Percentiles rank a stretch among this genome's conserved stretches.
phyloP scores from a whole-genome alignment of 2,329 filamentous ascomycete genomes.

The Albophoma yamanashiensis region DNA sequence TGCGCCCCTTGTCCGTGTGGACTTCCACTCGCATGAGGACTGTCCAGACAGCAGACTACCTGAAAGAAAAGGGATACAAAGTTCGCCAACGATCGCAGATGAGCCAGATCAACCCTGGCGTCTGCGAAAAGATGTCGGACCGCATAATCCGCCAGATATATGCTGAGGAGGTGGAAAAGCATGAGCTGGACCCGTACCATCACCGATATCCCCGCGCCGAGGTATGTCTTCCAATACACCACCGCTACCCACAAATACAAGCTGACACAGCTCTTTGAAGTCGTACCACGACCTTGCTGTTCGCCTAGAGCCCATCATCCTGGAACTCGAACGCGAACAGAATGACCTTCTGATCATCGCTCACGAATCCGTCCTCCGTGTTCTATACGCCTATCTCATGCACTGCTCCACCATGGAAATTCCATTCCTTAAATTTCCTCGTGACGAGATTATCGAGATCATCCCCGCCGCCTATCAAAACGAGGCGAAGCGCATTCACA shows the following conservation, averaged over 20 bases:
- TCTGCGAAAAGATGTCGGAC: constrained; percentile 90
- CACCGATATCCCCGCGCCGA: constrained; percentile 93
- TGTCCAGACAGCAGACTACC: constrained; percentile 75
- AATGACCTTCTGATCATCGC: constrained; percentile 98
- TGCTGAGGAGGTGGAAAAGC: constrained; percentile 84
- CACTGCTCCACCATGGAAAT: constrained; percentile 95
- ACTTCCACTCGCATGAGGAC: constrained; percentile 86
- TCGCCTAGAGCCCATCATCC: constrained; percentile 90
- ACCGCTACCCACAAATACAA: background rate
- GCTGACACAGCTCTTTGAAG: constrained; percentile 31
- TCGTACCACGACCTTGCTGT: constrained; percentile 99
- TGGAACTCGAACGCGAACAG: constrained; percentile 92
- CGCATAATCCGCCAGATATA: constrained; percentile 69
- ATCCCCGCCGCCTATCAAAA: constrained; percentile 97
- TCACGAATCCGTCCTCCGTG: constrained; percentile 93
- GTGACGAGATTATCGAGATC: constrained; percentile 97
- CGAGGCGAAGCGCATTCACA: constrained; percentile 80
- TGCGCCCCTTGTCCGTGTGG: constrained; percentile 84
- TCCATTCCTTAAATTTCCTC: constrained; percentile 82
- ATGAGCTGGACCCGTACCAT: constrained; percentile 91
- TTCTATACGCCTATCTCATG: constrained; percentile 97
- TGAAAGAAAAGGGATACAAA: constrained; percentile 72
- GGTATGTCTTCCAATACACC: constrained; percentile 30
- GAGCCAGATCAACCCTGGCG: constrained; percentile 93
- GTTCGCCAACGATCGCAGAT: constrained; percentile 90